Percentiles rank a stretch among this genome's conserved stretches.
phyloP scores from a whole-genome alignment of 495 filamentous ascomycete genomes.

The Massariosphaeria phaeospora region DNA sequence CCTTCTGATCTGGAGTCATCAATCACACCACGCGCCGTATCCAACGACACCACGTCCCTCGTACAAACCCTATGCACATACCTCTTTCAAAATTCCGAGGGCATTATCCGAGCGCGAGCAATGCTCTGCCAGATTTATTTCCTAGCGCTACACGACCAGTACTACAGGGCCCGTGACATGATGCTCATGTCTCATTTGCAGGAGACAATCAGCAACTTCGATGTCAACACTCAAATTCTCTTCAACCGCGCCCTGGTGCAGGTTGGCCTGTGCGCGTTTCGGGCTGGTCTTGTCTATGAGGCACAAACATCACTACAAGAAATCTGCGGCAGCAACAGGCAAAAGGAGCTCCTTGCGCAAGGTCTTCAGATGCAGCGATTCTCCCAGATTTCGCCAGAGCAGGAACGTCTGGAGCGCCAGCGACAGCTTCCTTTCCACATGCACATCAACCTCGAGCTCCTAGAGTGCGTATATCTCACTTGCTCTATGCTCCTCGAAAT shows the following conservation, averaged over 20 bases:
- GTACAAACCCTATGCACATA: constrained; percentile 90
- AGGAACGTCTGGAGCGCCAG: constrained; percentile 93
- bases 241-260: constrained; percentile 98
- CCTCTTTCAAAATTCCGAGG: constrained; percentile 86
- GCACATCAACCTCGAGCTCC: constrained; percentile 98
- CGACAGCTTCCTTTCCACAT: constrained; percentile 98
- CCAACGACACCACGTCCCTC: constrained; percentile 62
- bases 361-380: constrained; percentile 97
- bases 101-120: constrained; percentile 89
- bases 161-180: constrained; percentile 95
- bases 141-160: constrained; percentile 92
- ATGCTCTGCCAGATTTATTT: constrained; percentile 99
- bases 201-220: constrained; percentile 90
- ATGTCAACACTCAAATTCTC: constrained; percentile 93
- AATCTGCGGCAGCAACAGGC: constrained; percentile 91
- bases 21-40: constrained; percentile 66
- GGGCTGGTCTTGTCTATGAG: constrained; percentile 92
- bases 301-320: constrained; percentile 94
- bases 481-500: constrained; percentile 99
- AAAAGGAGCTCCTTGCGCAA: constrained; percentile 97
- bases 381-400: constrained; percentile 90
- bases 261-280: constrained; percentile 97
- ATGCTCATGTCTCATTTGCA: constrained; percentile 99
- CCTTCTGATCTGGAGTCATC: constrained; percentile 65
- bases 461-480: constrained; percentile 97